A percentile compares a stretch with the other conserved stretches of the same genome.
phyloP scores from a whole-genome alignment of 1,284 basidiomycete species.

The Golubevia pallescens region DNA sequence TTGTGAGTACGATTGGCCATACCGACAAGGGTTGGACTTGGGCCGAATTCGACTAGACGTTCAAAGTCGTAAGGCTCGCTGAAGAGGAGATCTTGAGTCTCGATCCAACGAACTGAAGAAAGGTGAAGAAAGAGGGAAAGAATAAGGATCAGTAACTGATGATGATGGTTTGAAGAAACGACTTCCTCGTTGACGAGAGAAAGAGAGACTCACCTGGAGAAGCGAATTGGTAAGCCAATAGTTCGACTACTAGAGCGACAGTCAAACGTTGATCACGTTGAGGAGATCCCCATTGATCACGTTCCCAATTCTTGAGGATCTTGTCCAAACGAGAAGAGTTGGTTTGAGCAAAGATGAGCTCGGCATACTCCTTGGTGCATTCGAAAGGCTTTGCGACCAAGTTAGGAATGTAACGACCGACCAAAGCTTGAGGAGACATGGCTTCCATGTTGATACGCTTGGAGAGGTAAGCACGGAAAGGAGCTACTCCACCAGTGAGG shows the following conservation, averaged over 20 bases:
- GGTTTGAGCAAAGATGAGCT: conserved; percentile 74
- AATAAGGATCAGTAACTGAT: no score
- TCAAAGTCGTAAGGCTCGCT: conserved; percentile 81
- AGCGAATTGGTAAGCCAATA: conserved; percentile 90
- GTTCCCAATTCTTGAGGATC: conserved; percentile 89
- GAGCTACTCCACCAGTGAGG: conserved; percentile 92
- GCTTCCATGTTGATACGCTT: conserved; percentile 88
- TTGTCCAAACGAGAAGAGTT: conserved; percentile 88
- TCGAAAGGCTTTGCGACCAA: conserved; percentile 93
- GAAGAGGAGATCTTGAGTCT: conserved; percentile 96
- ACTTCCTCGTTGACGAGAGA: no score
- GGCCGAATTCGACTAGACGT: conserved; percentile 92
- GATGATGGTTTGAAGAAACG: no score
- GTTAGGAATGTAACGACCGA: conserved; percentile 84
- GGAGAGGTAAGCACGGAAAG: conserved; percentile 90
- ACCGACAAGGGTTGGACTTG: conserved; percentile 91
- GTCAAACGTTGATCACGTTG: conserved; percentile 89
- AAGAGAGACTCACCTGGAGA: conserved; percentile 21
- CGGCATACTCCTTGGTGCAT: conserved; percentile 85
- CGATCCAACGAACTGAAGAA: conserved; percentile 96
- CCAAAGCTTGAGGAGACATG: conserved; percentile 78
- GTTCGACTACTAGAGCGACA: conserved; percentile 92
- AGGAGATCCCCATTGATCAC: conserved; percentile 83
- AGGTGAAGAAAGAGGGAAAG: no score
- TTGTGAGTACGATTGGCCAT: conserved; percentile 97